These are phyloP conservation scores for Elsinoe fawcettii DNA, from an alignment of 2,329 filamentous ascomycete species.

Conservation along the genomic window DNA sequence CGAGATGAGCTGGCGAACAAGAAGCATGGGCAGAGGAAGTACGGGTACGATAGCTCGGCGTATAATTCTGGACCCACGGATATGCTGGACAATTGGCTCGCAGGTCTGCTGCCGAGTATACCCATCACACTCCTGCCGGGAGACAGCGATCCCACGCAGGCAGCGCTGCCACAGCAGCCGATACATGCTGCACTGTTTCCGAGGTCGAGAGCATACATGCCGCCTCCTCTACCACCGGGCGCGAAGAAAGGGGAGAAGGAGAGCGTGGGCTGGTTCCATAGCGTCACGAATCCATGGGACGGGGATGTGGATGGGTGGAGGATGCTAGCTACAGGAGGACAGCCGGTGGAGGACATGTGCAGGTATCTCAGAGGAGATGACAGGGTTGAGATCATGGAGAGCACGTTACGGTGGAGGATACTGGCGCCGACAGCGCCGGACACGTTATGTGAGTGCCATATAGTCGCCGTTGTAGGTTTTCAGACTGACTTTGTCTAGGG, in stretches of 20 bases:
- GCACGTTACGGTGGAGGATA: slow-evolving; percentile 85
- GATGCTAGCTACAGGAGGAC: slow-evolving; percentile 76
- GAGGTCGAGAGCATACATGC: slow-evolving; percentile 59
- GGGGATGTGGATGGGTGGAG: slow-evolving; percentile 86
- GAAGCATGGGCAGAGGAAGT: slow-evolving; percentile 60
- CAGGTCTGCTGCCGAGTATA: slow-evolving; percentile 72
- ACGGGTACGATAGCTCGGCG: slow-evolving; percentile 81
- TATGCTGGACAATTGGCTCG: slow-evolving; percentile 75
- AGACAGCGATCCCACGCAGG: slow-evolving; percentile 75
- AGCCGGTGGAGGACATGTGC: slow-evolving; percentile 88
- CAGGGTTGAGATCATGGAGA: slow-evolving; percentile 83
- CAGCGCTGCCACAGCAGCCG: slow-evolving; percentile 83
- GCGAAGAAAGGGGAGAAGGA: slow-evolving; percentile 18
- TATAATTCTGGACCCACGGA: slow-evolving; percentile 84
- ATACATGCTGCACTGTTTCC: slow-evolving; percentile 92
- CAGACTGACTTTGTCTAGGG: slow-evolving; percentile 45
- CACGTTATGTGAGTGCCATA: slow-evolving; percentile 66
- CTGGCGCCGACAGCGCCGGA: slow-evolving; percentile 91
- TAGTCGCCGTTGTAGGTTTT: no score
- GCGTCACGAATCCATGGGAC: slow-evolving; percentile 88
- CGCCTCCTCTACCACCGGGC: slow-evolving; percentile 34
- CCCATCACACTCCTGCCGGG: slow-evolving; percentile 87
- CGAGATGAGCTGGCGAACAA: slow-evolving; percentile 39
- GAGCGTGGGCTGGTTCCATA: slow-evolving; percentile 68
- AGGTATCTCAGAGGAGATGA: slow-evolving; percentile 79